Conservation (phyloP, 1,139 yeast species). For the Pichia terricola region DNA sequence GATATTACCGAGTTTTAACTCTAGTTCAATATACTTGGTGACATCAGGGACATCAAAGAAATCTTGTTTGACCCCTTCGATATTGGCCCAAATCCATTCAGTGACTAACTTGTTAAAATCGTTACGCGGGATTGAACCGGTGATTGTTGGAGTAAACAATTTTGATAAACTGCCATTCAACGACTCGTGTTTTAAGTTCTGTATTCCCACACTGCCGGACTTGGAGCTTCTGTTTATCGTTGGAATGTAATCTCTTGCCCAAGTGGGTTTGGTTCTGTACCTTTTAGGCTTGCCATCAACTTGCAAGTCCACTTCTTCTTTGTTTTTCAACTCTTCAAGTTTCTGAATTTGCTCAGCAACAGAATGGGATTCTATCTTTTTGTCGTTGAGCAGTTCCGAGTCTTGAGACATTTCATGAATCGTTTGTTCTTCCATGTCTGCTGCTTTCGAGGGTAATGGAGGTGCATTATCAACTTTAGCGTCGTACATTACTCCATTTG, state of each 20-base stretch:
- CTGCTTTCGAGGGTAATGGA: not conserved
- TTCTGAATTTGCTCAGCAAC: slow-evolving; percentile 20
- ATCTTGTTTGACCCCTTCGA: slow-evolving; percentile 44
- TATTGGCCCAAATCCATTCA: slow-evolving; percentile 82
- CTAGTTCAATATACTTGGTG: slow-evolving; percentile 63
- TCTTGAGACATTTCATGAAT: not conserved
- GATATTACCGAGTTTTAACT: slow-evolving; percentile 72
- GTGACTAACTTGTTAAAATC: slow-evolving; percentile 75
- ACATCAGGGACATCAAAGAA: slow-evolving; percentile 21
- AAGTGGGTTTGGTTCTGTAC: slow-evolving; percentile 60
- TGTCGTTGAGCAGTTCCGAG: too few species aligned
- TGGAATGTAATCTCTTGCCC: slow-evolving; percentile 79
- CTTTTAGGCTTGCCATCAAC: slow-evolving; percentile 44
- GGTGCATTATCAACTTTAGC: not conserved
- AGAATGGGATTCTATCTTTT: not conserved
- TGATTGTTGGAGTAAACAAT: slow-evolving; percentile 42
- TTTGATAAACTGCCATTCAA: slow-evolving; percentile 15
- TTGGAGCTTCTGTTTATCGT: slow-evolving; percentile 16
- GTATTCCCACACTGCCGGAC: slow-evolving; percentile 2
- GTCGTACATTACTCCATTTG: too few species aligned
- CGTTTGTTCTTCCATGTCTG: not conserved
- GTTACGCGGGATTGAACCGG: slow-evolving; percentile 72
- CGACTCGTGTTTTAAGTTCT: slow-evolving; percentile 9
- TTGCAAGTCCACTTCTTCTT: slow-evolving; percentile 11
- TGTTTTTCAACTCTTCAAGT: slow-evolving; percentile 19